Base-by-base conservation (phyloP, 495 filamentous ascomycete species). In the Apodospora peruviana region DNA sequence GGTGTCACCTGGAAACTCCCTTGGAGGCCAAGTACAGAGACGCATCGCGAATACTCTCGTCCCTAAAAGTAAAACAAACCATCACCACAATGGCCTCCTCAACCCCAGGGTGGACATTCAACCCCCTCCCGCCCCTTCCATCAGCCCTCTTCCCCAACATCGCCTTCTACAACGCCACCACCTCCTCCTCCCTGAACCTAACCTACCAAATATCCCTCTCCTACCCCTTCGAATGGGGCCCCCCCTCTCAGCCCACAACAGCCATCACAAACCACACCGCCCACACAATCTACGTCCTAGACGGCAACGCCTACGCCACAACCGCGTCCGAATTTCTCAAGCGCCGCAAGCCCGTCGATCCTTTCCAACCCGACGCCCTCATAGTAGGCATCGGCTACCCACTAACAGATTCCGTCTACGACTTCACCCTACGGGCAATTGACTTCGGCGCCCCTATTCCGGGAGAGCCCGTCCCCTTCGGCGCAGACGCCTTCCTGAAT, bases 141-240 rank as follows among this genome's bases (percentile, higher is more conserved):
- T 39, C 47, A n/a, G 50, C 59, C 12, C 18, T 61, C 8, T 44
- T 59, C 11, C 52, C 58, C 25, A 61, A 54, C 47, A 45, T 44
- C 5, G 50, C 52, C 3, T 2, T 61, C 7, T 61, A 44, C 52
- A 58, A 61, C 22, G 59, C 43, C 16, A 59, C 43, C 11, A 52
- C 45, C 21, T 24, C 27, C 7, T 32, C 18, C 18, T 14, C 24
- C 16, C 45, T 36, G 18, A 50, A 59, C 36, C 40, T 52, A 22
- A 39, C 20, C 40, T 42, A 20, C 20, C 40, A 42, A 20, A 1
- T 23, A 21, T 11, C 40, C 40, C 19, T 32, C 27, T 32, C 27
- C 27, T 32, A 32, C 27, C 27, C 27, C 7, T 32, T 32, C 27
- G 27, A 32, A 32, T 32, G 27, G 27, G 27, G 27, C 14, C 27